Evolutionary conservation across 805 yeast species (phyloP), one percentile per base, ranked within the genome.

Genomic region (Candida broadrunensis): DNA sequence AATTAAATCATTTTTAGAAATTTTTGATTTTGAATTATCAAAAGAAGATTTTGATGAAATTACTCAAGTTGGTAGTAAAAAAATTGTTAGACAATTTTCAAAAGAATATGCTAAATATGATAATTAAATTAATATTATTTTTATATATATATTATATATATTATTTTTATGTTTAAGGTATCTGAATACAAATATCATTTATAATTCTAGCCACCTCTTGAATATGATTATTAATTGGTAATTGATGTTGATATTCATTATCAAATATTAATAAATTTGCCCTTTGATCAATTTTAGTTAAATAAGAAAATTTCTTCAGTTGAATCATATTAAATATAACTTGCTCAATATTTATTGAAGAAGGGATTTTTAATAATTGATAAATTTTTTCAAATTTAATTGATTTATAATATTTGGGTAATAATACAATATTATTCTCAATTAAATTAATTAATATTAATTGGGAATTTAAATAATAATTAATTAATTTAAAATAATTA

Each of bases 1-100:
- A 49, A 59, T 72, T 44, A 60, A 51, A 23, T 67, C 63, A 30
- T 58, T 59, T 27, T 50, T 68, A 42, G 65, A 60, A 6, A 47
- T 60, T 32, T 63, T 57, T 27, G 57, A 58, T 37, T 70, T 72
- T 37, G 66, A 75, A 50, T 64, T 85, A 45, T 60, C 72, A 3
- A 45, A 58, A 1, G 78, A 63, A 1, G 91, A 85, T 36, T 55
- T 55, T 13, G 47, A 46, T 19, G 38, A 48, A 35, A 65, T 65
- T 33, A 51, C 51, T 34, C 42, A 42, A 5, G 50, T 38, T 12
- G 64, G 64, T 16, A 35, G 41, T 35, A 41, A 49, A 32, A 55
- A 57, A 47, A 38, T 47, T 25, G 44, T 58, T 41, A 56, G 68
- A 49, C 60, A 56, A 41, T 63, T 41, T 45, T 37, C 24, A 7